These are phyloP conservation scores for Phialocephala subalpina DNA, from an alignment of 2,329 filamentous ascomycete species.

Conservation along the genomic window DNA sequence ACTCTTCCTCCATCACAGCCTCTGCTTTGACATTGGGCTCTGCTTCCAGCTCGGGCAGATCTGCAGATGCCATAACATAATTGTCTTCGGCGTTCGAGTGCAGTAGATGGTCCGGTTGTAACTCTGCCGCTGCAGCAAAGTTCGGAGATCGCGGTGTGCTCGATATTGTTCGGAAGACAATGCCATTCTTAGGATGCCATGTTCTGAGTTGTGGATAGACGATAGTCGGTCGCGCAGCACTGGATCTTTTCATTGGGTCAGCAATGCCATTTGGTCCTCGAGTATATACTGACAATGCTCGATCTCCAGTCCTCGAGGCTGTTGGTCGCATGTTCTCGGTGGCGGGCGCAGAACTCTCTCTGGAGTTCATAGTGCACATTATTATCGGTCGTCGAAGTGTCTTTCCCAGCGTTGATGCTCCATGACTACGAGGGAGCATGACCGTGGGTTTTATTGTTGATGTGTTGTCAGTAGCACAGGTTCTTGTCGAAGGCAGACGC, in stretches of 20 bases:
- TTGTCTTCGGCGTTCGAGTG: slow-evolving; percentile 35
- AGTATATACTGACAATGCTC: slow-evolving; percentile 35
- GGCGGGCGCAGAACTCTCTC: slow-evolving; percentile 29
- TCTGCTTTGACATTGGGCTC: slow-evolving; percentile 9
- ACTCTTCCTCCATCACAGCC: slow-evolving; percentile 24
- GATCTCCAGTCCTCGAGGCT: slow-evolving; percentile 25
- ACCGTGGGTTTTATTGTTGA: slow-evolving; percentile 30
- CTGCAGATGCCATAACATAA: slow-evolving; percentile 31
- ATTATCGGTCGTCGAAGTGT: slow-evolving; percentile 36
- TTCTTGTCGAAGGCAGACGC: slow-evolving; percentile 34
- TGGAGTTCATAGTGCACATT: slow-evolving; percentile 32
- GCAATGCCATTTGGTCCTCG: neutral
- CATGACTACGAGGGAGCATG: slow-evolving; percentile 47
- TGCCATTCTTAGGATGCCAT: slow-evolving; percentile 50
- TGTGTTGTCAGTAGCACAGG: slow-evolving; percentile 1
- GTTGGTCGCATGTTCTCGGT: slow-evolving; percentile 34
- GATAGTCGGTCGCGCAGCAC: slow-evolving; percentile 17
- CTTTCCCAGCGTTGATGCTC: slow-evolving; percentile 43
- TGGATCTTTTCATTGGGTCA: slow-evolving; percentile 24
- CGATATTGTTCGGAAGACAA: slow-evolving; percentile 46
- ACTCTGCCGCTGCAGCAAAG: slow-evolving; percentile 24
- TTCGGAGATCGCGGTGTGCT: slow-evolving; percentile 31
- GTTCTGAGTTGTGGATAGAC: slow-evolving; percentile 33
- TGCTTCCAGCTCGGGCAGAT: neutral
- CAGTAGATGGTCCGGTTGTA: slow-evolving; percentile 30